Conservation (phyloP, 2,329 filamentous ascomycete genomes). For the Aspergillus pseudotamarii region DNA sequence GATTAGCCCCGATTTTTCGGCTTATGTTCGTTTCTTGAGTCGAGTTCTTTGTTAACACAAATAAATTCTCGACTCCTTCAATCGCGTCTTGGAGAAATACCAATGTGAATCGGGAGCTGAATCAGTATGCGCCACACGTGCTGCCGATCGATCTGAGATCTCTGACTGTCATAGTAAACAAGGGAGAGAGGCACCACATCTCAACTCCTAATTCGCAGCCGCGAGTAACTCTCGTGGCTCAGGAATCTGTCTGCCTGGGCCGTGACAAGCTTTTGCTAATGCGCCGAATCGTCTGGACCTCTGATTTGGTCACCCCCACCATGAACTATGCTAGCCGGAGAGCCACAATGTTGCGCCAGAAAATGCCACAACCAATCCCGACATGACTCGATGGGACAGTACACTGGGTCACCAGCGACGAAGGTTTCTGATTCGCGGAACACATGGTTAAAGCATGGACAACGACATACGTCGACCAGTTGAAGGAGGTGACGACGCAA, state of each 20-base stretch:
- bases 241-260: neutral
- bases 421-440: neutral
- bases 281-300: neutral
- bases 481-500: conserved; percentile 1
- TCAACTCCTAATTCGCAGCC: neutral
- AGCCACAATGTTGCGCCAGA: neutral
- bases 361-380: conserved; percentile 1
- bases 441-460: neutral
- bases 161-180: neutral
- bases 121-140: neutral
- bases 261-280: conserved; percentile 4
- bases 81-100: neutral
- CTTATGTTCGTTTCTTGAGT: neutral
- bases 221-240: neutral
- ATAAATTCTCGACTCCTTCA: neutral
- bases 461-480: neutral
- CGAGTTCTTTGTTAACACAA: neutral
- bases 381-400: neutral
- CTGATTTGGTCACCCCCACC: neutral
- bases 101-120: neutral
- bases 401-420: neutral
- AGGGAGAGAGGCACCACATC: neutral
- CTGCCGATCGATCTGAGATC: neutral
- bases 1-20: neutral
- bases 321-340: neutral